A percentile compares a stretch with the other conserved stretches of the same genome.
Evolutionary conservation across 2,329 filamentous ascomycete genomes (phyloP).

Genomic region (Xylariaceae sp.): DNA sequence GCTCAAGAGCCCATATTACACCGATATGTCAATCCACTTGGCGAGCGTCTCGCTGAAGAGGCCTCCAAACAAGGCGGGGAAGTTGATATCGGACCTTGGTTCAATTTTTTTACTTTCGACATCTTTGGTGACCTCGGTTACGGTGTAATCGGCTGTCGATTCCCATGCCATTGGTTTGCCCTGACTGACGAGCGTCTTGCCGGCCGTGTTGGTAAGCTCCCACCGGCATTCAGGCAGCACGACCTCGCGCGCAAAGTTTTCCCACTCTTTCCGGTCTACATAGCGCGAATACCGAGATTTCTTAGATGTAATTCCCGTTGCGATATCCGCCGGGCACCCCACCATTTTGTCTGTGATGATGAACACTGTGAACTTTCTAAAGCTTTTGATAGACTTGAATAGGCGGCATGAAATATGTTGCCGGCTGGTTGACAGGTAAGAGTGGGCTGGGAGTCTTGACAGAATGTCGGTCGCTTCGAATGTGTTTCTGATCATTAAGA

Average conservation of each 20-base stretch:
- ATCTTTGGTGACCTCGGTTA: slow-evolving; percentile 32
- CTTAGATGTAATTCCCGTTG: not conserved
- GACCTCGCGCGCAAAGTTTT: not conserved
- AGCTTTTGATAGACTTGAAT: no score
- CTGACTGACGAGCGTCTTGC: not conserved
- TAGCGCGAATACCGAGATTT: not conserved
- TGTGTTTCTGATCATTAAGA: no score
- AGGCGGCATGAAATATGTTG: no score
- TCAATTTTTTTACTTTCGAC: slow-evolving; percentile 36
- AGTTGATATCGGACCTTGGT: slow-evolving; percentile 12
- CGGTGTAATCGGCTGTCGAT: not conserved
- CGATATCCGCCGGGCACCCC: not conserved
- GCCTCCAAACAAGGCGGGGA: not conserved
- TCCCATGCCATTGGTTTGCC: not conserved
- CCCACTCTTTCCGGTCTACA: not conserved
- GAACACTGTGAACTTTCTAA: no score
- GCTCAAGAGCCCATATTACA: slow-evolving; percentile 28
- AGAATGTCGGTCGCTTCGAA: no score
- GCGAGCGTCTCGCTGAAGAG: slow-evolving; percentile 18
- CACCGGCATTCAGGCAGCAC: not conserved
- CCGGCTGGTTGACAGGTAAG: no score
- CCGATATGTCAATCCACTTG: slow-evolving; percentile 25
- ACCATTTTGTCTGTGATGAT: no score
- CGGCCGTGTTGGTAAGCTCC: not conserved
- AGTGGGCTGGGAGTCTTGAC: no score